phyloP scores from a whole-genome alignment of 2,329 filamentous ascomycete species.

The Chaetomiaceae sp. region DNA sequence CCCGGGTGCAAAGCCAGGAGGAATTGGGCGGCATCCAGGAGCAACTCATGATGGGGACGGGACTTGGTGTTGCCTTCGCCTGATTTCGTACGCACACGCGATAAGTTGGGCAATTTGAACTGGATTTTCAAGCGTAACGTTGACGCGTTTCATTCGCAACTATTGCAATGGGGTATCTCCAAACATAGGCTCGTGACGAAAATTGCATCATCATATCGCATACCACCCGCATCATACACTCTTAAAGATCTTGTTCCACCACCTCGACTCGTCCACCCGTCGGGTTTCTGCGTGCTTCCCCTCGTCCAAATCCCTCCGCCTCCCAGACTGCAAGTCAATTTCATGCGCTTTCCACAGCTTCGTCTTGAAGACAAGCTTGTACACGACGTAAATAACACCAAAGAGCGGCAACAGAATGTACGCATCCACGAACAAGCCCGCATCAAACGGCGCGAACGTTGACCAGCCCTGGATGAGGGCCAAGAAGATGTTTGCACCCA shows the following conservation, averaged over 20 bases:
- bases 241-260: slow-evolving; percentile 41
- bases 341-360: slow-evolving; percentile 46
- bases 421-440: slow-evolving; percentile 57
- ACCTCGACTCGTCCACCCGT: slow-evolving; percentile 21
- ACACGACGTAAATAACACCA: slow-evolving; percentile 50
- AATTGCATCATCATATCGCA: background rate
- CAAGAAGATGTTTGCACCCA: slow-evolving; percentile 55
- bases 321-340: slow-evolving; percentile 54
- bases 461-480: slow-evolving; percentile 60
- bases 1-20: too few species aligned
- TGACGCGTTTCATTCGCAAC: background rate
- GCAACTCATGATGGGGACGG: too few species aligned
- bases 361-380: slow-evolving; percentile 54
- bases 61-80: too few species aligned
- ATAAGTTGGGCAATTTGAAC: background rate
- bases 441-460: slow-evolving; percentile 53
- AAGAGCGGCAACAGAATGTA: slow-evolving; percentile 60
- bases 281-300: slow-evolving; percentile 30
- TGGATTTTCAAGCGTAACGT: background rate
- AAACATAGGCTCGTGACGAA: background rate
- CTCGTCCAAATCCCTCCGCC: slow-evolving; percentile 52
- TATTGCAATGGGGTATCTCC: background rate
- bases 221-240: slow-evolving; percentile 12
- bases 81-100: too few species aligned
- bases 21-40: too few species aligned